Base-by-base conservation (phyloP, 2,329 filamentous ascomycete genomes). In the Sporothrix dimorphospora region DNA sequence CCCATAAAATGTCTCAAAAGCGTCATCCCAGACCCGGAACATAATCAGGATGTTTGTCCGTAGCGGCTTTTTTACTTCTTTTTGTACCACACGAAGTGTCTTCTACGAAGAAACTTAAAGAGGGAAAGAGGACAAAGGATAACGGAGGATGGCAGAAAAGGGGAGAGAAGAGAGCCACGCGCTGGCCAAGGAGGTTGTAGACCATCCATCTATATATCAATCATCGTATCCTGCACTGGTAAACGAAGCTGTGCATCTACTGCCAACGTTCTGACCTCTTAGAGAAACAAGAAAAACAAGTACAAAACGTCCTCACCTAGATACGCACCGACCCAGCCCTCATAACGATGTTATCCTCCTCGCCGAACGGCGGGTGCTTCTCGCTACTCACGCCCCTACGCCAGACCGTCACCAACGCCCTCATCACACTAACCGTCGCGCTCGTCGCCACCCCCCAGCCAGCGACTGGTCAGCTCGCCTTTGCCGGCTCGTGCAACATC, bases 401-500 rank as follows among this genome's bases (percentile, higher is more conserved):
- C 9, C 40, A 61, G 24, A 21, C 55, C 5, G 4, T 47, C n/a
- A 38, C 49, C 40, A 24, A 40, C 1, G 12, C 11, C n/a, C 59
- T 70, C 9, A 34, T 71, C 38, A 19, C 34, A 8, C 38, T 70
- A 3, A 24, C 38, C 42, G 51, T 27, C 27, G 49, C 68, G 21
- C 16, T 69, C 14, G 63, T 30, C 21, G 16, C 61, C 21, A 27
- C 61, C 1, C 16, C 40, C 7, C 51, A 6, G 16, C 63, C 65
- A 1, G 57, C 47, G 1, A 53, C 73, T 42, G 65, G 47, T 9
- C 67, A 67, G 77, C 42, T 80, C 2, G 27, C 63, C 30, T 51
- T 82, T 71, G 69, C 80, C 69, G 70, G 71, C 40, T 79, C 78
- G 70, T 83, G 82, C 73, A 80, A 79, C n/a, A 80, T 80, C 76